phyloP scores from a whole-genome alignment of 2,329 filamentous ascomycete genomes.

The Colletotrichum agaves region DNA sequence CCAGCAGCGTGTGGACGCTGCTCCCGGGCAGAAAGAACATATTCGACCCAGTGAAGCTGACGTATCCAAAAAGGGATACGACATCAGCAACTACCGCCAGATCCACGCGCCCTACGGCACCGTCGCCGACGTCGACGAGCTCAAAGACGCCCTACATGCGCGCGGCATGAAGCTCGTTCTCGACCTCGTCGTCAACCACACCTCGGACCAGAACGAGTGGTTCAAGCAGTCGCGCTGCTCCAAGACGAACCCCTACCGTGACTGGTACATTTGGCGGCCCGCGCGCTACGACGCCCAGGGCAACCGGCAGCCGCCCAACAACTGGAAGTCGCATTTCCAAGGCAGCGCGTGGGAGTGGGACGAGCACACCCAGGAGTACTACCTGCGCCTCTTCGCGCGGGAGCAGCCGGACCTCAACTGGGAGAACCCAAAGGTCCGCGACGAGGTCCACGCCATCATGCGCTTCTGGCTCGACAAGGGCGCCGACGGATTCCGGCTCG shows the following conservation, averaged over 20 bases:
- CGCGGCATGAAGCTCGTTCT: constrained; percentile 76
- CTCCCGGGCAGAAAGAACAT: neutral
- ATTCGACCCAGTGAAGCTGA: neutral
- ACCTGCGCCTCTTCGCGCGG: constrained; percentile 75
- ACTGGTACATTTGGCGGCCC: constrained; percentile 76
- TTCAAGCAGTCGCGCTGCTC: constrained; percentile 66
- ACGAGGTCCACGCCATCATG: constrained; percentile 75
- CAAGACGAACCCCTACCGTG: constrained; percentile 63
- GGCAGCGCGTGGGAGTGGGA: constrained; percentile 62
- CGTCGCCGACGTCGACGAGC: constrained; percentile 71
- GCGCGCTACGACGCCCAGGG: constrained; percentile 66
- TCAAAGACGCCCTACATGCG: constrained; percentile 70
- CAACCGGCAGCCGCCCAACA: constrained; percentile 70
- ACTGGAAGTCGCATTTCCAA: constrained; percentile 51
- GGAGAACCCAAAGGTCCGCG: constrained; percentile 73
- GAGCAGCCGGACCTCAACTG: constrained; percentile 84
- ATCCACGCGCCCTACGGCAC: constrained; percentile 76
- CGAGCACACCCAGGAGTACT: constrained; percentile 60
- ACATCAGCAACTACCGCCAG: constrained; percentile 74
- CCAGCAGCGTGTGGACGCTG: neutral
- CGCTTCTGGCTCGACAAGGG: constrained; percentile 79
- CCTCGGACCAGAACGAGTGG: constrained; percentile 66
- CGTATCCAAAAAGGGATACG: constrained; percentile 63
- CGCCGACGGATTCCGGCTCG: constrained; percentile 73
- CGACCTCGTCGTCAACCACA: constrained; percentile 81